These are phyloP conservation scores for Triticum timopheevii DNA, from an alignment of 176 grass and related monocot genomes.

Conservation along the genomic window DNA sequence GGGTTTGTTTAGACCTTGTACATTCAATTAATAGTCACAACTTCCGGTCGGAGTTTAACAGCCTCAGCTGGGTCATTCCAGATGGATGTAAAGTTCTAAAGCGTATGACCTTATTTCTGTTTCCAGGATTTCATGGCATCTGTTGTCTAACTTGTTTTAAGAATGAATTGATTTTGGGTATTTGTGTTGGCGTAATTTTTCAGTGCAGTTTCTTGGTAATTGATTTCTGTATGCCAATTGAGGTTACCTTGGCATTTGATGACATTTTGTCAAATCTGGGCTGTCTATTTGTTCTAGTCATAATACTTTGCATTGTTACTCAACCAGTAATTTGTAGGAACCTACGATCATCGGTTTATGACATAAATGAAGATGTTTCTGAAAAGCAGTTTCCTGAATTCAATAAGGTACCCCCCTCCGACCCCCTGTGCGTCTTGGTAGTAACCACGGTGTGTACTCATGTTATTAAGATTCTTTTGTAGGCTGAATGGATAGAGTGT, in stretches of 20 bases:
- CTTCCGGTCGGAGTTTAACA: background rate
- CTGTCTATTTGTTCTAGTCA: background rate
- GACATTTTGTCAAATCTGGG: background rate
- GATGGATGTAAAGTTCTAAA: background rate
- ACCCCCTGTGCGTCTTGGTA: background rate
- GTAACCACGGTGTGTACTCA: background rate
- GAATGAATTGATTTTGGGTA: background rate
- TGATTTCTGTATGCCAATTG: background rate
- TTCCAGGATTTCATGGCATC: background rate
- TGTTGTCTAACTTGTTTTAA: background rate
- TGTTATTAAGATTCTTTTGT: conserved; percentile 26
- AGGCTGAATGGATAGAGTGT: conserved; percentile 88
- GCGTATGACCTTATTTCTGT: background rate
- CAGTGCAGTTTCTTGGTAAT: background rate
- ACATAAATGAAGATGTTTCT: conserved; percentile 72
- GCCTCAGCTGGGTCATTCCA: conserved; percentile 2
- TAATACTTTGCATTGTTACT: conserved; percentile 9
- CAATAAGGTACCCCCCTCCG: conserved; percentile 42
- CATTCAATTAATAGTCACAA: background rate
- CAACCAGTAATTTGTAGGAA: conserved; percentile 51
- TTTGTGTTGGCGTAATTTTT: conserved; percentile 1
- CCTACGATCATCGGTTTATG: conserved; percentile 62
- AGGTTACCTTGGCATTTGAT: conserved; percentile 3
- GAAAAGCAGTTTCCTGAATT: conserved; percentile 78
- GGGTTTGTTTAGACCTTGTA: background rate